Base-by-base conservation (phyloP, 306 rosid genomes). In the Leucaena leucocephala region DNA sequence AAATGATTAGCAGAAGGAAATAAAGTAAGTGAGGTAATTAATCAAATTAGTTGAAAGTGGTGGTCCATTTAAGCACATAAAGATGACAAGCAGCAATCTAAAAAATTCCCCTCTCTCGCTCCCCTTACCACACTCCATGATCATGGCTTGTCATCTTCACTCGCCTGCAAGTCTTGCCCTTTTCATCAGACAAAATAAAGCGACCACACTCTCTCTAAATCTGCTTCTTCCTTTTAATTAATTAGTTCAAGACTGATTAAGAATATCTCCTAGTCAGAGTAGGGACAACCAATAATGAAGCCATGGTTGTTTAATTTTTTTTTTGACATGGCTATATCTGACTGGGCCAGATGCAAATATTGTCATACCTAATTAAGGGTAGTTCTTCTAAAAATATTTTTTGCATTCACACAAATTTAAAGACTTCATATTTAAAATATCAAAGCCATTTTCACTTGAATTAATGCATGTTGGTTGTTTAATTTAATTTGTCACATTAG, bases 81-180 rank as follows among this genome's bases (percentile, higher is more conserved):
- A 62, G 55, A 75, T 72, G 86, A 52, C 38, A 8, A 36, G 79
- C 54, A 27, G 44, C 83, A 70, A 76, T 82, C 86, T 72, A 14
- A 21, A 75, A 77, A 78, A 43, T 80, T 82, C 57, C 62, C 1
- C 65, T 10, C 38, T 1, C 38, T 6, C 19, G 0, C 22, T 22
- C 21, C 9, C 44, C 44, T 0, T 9, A 7, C 4, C 11, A 27
- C 17, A 50, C 21, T 19, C 6, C 0, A 39, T 16, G 21, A 33
- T 84, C 81, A 85, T 38, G 77, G 86, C 58, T 87, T 80, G 86
- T 88, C 85, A 50, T 81, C 40, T 61, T 61, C 67, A 61, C 79
- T 57, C 79, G 82, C 91, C 83, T 86, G 90, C 90, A 72, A 81
- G 97, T 86, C 88, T 88, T 88, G 92, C 87, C 91, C 86, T 80